Conservation (phyloP, 495 filamentous ascomycete species). For the Trichodelitschia bisporula region DNA sequence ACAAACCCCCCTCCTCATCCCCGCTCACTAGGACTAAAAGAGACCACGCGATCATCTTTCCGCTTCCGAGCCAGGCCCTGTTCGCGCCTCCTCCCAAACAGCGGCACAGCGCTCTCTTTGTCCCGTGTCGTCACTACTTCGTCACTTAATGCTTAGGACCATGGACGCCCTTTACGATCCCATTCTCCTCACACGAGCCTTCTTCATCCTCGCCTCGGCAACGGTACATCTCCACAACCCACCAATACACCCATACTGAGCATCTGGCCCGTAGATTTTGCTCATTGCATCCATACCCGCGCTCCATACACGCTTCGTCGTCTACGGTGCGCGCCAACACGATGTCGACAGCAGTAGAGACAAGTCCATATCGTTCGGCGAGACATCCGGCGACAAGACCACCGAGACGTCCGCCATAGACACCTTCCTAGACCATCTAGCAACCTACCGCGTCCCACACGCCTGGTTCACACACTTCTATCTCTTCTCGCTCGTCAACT, state of each 20-base stretch:
- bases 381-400: too few relatives aligned
- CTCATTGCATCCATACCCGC: too few relatives aligned
- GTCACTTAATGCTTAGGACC: not conserved
- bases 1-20: too few relatives aligned
- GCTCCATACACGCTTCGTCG: too few relatives aligned
- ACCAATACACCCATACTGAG: too few relatives aligned
- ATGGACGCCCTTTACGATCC: not conserved
- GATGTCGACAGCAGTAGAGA: slow-evolving; percentile 2
- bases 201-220: not conserved
- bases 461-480: slow-evolving; percentile 80
- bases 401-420: slow-evolving; percentile 2
- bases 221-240: not conserved
- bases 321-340: slow-evolving; percentile 27
- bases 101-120: too few relatives aligned
- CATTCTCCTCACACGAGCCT: not conserved
- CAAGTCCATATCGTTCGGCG: slow-evolving; percentile 2
- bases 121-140: too few relatives aligned
- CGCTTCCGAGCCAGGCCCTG: too few relatives aligned
- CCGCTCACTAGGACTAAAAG: too few relatives aligned
- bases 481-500: slow-evolving; percentile 39
- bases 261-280: too few relatives aligned
- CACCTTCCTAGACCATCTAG: slow-evolving; percentile 23
- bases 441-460: slow-evolving; percentile 46
- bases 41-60: too few relatives aligned
- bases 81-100: too few relatives aligned